phyloP scores from a whole-genome alignment of 768 basidiomycete species.

The Naganishia kalamii region DNA sequence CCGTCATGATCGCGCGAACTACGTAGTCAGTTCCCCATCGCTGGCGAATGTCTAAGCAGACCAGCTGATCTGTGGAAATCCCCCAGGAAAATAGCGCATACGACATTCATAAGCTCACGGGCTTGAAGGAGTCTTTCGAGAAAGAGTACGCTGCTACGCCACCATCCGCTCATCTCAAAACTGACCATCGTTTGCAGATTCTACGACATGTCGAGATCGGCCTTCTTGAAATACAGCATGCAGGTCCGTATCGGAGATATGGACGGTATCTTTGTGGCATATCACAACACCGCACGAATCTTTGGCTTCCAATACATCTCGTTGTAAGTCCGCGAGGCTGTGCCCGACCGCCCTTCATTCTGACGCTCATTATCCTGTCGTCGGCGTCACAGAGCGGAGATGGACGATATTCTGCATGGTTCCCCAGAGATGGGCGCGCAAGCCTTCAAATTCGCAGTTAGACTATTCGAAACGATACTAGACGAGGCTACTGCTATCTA shows the following conservation, averaged over 20 bases:
- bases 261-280: constrained; percentile 68
- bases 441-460: constrained; percentile 69
- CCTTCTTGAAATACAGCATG: constrained; percentile 92
- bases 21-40: constrained; percentile 61
- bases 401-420: constrained; percentile 78
- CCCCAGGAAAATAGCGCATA: constrained; percentile 73
- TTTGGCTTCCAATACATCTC: constrained; percentile 94
- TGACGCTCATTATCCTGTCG: not conserved
- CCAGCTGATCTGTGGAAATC: not conserved
- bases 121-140: constrained; percentile 73
- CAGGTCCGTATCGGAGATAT: constrained; percentile 94
- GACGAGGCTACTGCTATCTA: constrained; percentile 58
- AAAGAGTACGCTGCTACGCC: constrained; percentile 52
- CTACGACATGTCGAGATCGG: constrained; percentile 86
- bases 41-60: too few species aligned
- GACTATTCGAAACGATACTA: constrained; percentile 62
- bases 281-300: constrained; percentile 67
- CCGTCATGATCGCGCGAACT: constrained; percentile 77
- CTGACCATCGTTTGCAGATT: constrained; percentile 48
- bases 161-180: not conserved
- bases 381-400: constrained; percentile 53
- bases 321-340: constrained; percentile 43
- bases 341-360: not conserved
- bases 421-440: constrained; percentile 57
- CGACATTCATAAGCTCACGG: constrained; percentile 60